A percentile compares a stretch with the other conserved stretches of the same genome.
phyloP scores from a whole-genome alignment of 345 rosid genomes.

The Excoecaria cochinchinensis region DNA sequence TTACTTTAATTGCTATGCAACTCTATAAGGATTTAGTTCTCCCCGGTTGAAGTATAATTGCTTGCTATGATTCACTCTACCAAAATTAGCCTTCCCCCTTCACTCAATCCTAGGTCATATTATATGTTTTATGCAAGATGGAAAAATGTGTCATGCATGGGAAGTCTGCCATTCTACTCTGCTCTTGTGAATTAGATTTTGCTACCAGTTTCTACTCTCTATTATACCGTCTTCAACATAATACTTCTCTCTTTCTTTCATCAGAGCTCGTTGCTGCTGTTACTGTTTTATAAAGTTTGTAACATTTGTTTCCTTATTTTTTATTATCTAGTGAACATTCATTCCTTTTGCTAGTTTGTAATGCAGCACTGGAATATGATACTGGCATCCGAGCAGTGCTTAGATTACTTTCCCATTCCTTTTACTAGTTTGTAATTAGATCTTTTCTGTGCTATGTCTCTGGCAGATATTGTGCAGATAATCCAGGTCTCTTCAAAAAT shows the following conservation, averaged over 20 bases:
- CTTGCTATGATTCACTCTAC: not conserved
- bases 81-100: not conserved
- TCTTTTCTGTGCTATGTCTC: constrained; percentile 10
- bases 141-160: not conserved
- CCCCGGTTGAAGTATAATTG: not conserved
- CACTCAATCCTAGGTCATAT: not conserved
- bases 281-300: not conserved
- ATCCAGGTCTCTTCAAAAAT: constrained; percentile 90
- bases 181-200: not conserved
- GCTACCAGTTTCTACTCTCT: not conserved
- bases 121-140: not conserved
- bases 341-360: not conserved
- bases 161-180: not conserved
- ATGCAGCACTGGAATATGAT: not conserved
- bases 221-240: not conserved
- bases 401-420: not conserved
- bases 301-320: not conserved
- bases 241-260: not conserved
- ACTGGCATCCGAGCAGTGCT: not conserved
- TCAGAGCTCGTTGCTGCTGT: not conserved
- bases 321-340: not conserved
- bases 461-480: constrained; percentile 93
- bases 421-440: not conserved
- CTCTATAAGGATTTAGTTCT: not conserved
- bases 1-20: not conserved